Base-by-base conservation (phyloP, 805 yeast genomes). In the Starmera quercuum region DNA sequence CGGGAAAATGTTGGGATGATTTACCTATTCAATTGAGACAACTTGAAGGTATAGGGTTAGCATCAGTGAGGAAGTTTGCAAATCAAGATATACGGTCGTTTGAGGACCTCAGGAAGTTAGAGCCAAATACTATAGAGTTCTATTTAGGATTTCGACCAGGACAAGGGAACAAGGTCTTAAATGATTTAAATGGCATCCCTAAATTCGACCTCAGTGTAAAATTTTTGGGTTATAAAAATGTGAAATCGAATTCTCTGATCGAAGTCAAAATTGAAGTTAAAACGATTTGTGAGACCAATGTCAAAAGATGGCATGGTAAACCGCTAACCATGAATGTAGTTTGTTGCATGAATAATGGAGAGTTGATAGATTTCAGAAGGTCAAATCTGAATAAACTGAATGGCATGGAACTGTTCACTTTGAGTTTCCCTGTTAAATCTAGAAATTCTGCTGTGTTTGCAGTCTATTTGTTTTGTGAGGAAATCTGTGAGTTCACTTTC, bases 1-100 rank as follows among this genome's bases (percentile, higher is more conserved):
- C 46, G 29, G 71, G 72, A 0, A 59, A 55, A 37, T 60, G 74
- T 12, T 73, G 81, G 81, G 78, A 71, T 39, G 65, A 63, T 33
- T 46, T 66, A 0, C 48, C 68, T 0, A 56, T 61, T 46, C 63
- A 63, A 4, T 45, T 73, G n/a, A 49, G 64, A 31, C 80, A 74
- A 35, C 34, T 74, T 9, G 66, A 65, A 19, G 70, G 67, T 6
- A 51, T 74, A 15, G 77, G 74, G 0, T 37, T 61, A 3, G 63
- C 57, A 0, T 53, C 63, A 18, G 62, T 66, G 1, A 50, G 64
- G 26, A 62, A 59, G 29, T 53, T 71, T 33, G 51, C 54, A 0
- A 56, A 51, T 15, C 58, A 59, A 7, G 53, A 61, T n/a, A 40
- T 73, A 3, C 35, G 32, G 4, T 42, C 45, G 3, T 49, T 73